Conservation (phyloP, 1,284 basidiomycete species). For the Ganoderma sinense region DNA sequence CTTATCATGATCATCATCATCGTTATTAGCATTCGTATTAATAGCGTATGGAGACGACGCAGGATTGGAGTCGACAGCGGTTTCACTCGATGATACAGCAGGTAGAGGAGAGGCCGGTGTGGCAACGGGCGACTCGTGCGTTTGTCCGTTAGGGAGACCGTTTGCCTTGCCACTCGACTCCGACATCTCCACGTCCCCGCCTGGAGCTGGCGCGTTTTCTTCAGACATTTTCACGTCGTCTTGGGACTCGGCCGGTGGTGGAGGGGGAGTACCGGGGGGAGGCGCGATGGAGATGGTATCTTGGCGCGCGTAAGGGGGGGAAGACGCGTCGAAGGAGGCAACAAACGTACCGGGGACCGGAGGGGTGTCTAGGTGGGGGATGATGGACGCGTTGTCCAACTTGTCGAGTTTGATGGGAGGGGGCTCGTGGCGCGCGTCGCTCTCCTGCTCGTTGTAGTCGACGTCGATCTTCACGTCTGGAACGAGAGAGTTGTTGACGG, state of each 20-base stretch:
- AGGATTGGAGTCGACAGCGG: constrained; percentile 48
- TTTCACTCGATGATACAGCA: constrained; percentile 42
- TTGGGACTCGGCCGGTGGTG: constrained; percentile 51
- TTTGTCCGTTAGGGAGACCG: constrained; percentile 44
- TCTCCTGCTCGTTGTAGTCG: constrained; percentile 66
- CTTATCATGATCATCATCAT: constrained; percentile 61
- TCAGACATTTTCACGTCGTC: constrained; percentile 63
- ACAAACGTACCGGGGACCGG: constrained; percentile 55
- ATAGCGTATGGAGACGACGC: constrained; percentile 53
- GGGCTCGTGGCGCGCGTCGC: constrained; percentile 68
- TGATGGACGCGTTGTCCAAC: constrained; percentile 51
- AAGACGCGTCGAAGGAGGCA: constrained; percentile 23
- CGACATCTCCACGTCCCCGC: constrained; percentile 60
- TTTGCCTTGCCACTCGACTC: constrained; percentile 44
- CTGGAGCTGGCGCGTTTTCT: constrained; percentile 36
- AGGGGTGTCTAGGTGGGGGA: constrained; percentile 51
- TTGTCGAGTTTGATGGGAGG: constrained; percentile 52
- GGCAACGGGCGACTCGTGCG: constrained; percentile 45
- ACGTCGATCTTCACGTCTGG: constrained; percentile 67
- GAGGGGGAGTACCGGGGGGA: constrained; percentile 55
- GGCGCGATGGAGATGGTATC: constrained; percentile 54
- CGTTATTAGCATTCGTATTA: constrained; percentile 42
- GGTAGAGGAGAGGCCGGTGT: constrained; percentile 39
- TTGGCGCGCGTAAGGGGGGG: constrained; percentile 37
- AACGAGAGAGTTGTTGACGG: constrained; percentile 54